Evolutionary conservation across 768 basidiomycete species (phyloP), one percentile per base, ranked within the genome.

Genomic region (Pleurotus tuoliensis): DNA sequence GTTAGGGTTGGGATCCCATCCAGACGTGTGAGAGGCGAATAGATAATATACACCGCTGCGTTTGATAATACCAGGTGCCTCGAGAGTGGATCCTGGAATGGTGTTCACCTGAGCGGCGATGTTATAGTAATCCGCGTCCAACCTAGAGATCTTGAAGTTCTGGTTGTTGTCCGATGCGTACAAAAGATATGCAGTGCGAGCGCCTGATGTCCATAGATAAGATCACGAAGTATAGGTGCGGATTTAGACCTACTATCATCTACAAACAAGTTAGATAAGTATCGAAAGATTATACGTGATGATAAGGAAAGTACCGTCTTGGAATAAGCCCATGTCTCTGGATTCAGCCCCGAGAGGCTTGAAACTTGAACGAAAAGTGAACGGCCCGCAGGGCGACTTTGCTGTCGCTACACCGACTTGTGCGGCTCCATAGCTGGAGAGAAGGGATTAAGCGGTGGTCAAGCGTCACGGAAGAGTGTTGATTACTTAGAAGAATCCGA

Each of bases 161-260:
- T 83, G 81, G 65, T 86, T 86, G 67, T 82, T 82, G 67, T 86
- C 83, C 4, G 82, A 84, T 15, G 84, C 84, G 61, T 84, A 86
- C 15, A 86, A 72, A 12, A 86, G 73, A 63, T 85, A 86, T 5
- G 81, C 70, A 0, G 79, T 80, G 57, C 76, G 75, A 13, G 73
- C 74, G 56, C 69, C 76, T 78, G 43, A 40, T 48, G 25, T 47
- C 16, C 16, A 15, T n/a, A 41, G 57, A 20, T 38, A 8, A 47
- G 25, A 16, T 40, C 7, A 47, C 7, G 27, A 50, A 54, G 49
- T 46, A 38, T 27, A 43, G 24, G 3, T 11, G 12, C 1, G 27
- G 43, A 30, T 20, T 25, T 20, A 18, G 20, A 18, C 66, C 25
- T 61, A 77, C 76, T 69, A 58, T 78, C 77, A 64, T 78, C 76